Base-by-base conservation (phyloP, 2,329 filamentous ascomycete genomes). In the Colletotrichum incanum region DNA sequence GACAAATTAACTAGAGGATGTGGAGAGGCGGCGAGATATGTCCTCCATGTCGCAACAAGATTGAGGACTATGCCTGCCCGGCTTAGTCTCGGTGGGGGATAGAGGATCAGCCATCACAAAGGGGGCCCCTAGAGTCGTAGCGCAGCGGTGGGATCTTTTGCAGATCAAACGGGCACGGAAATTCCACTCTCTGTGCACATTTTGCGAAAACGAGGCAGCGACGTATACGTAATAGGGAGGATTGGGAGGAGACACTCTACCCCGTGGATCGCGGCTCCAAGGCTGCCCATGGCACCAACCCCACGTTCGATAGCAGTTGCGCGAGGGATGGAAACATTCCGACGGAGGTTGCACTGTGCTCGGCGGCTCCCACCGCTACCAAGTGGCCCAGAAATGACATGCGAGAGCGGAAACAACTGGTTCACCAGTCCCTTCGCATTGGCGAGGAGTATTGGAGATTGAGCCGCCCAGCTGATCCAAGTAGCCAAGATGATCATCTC, bases 401-500 rank as follows among this genome's bases (percentile, higher is more conserved):
- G 23, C 18, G 26, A 18, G 41, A 34, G 41, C 58, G 58, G 58
- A n/a, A 49, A 41, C 31, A 5, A 28, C 31, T 37, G 41, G 37
- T 41, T 31, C 23, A 28, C 52, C 28, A 39, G 26, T 45, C 14
- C 14, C 20, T 39, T 64, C 56, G 41, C 20, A 9, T 34, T n/a
- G 26, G n/a, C 26, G 23, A 28, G 14, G 49, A 49, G 20, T 2
- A 49, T 8, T 23, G n/a, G 45, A 49, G 45, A 20, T 11, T 23
- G n/a, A n/a, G 20, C 45, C 20, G 31, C 54, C 20, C 18, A 9
- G 11, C 9, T 45, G 14, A 9, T 41, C 41, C 5, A 56, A 52
- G 56, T 20, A 63, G 54, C 67, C 54, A 70, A 60, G 62, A 55
- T 20, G 54, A 70, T 66, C 45, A 55, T 39, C 67, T 47, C 49